These are phyloP conservation scores for Xylaria sp. DNA, from an alignment of 2,329 filamentous ascomycete genomes.

Conservation along the genomic window DNA sequence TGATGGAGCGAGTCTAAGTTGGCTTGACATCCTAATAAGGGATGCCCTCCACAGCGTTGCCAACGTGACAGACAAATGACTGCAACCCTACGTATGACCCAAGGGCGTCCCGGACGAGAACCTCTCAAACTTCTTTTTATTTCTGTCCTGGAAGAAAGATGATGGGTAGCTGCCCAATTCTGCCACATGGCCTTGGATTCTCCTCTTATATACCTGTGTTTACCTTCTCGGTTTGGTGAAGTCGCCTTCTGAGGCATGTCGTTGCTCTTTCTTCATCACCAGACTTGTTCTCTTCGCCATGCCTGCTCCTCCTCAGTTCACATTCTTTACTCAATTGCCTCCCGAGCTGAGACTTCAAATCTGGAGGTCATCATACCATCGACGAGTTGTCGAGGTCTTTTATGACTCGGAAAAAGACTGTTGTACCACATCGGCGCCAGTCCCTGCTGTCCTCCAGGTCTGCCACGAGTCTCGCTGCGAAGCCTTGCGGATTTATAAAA, in stretches of 20 bases:
- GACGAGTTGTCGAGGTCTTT: constrained; percentile 54
- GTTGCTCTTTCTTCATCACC: not conserved
- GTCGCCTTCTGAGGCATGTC: constrained; percentile 9
- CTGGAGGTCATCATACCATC: constrained; percentile 53
- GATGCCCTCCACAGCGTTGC: constrained; percentile 26
- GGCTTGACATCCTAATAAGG: constrained; percentile 24
- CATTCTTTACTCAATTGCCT: constrained; percentile 52
- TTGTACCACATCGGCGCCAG: constrained; percentile 53
- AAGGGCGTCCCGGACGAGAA: constrained; percentile 9
- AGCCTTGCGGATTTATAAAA: constrained; percentile 54
- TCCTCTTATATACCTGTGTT: constrained; percentile 13
- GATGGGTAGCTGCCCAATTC: constrained; percentile 18
- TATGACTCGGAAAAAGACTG: constrained; percentile 53
- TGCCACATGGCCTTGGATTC: constrained; percentile 2
- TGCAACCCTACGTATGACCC: constrained; percentile 21
- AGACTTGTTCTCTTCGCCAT: constrained; percentile 36
- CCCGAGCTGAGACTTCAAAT: constrained; percentile 56
- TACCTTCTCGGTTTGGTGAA: constrained; percentile 2
- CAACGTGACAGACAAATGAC: constrained; percentile 25
- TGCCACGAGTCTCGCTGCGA: constrained; percentile 58
- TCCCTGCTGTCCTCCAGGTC: constrained; percentile 56
- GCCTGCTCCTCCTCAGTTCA: constrained; percentile 44
- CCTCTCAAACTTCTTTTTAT: constrained; percentile 14
- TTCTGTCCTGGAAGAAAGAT: constrained; percentile 11
- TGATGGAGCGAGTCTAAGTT: constrained; percentile 30